These are phyloP conservation scores for Setaria italica DNA, from an alignment of 202 grass and related monocot genomes.

Conservation along the genomic window DNA sequence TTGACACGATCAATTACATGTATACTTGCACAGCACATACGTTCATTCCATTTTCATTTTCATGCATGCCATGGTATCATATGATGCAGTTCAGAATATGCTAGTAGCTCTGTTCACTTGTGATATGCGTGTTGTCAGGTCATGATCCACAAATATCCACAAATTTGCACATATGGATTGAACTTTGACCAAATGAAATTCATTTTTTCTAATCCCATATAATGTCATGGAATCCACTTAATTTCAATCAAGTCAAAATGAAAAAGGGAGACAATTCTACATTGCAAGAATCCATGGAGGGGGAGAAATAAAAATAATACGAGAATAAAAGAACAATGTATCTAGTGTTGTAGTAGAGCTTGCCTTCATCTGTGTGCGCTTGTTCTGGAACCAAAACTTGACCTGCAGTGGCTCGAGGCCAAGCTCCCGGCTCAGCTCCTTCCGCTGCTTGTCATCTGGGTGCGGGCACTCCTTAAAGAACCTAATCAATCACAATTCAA, in stretches of 20 bases:
- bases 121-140: neutral
- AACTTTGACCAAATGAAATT: neutral
- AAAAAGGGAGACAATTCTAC: too few relatives aligned
- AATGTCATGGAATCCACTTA: neutral
- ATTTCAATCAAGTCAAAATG: too few relatives aligned
- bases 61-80: neutral
- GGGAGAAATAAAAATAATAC: too few relatives aligned
- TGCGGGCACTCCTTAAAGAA: constrained; percentile 96
- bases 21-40: neutral
- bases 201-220: neutral
- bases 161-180: neutral
- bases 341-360: neutral
- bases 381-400: constrained; percentile 98
- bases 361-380: constrained; percentile 95
- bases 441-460: constrained; percentile 88
- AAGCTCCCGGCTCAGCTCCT: constrained; percentile 87
- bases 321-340: neutral
- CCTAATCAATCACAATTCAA: constrained; percentile 48
- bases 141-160: neutral
- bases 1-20: neutral
- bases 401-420: constrained; percentile 76
- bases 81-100: neutral
- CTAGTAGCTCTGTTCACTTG: too few relatives aligned
- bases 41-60: too few relatives aligned
- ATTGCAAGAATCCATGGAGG: too few relatives aligned